A percentile compares a stretch with the other conserved stretches of the same genome.
These are phyloP conservation scores for Gleditsia sinensis DNA, from an alignment of 306 rosid species.

Conservation along the genomic window DNA sequence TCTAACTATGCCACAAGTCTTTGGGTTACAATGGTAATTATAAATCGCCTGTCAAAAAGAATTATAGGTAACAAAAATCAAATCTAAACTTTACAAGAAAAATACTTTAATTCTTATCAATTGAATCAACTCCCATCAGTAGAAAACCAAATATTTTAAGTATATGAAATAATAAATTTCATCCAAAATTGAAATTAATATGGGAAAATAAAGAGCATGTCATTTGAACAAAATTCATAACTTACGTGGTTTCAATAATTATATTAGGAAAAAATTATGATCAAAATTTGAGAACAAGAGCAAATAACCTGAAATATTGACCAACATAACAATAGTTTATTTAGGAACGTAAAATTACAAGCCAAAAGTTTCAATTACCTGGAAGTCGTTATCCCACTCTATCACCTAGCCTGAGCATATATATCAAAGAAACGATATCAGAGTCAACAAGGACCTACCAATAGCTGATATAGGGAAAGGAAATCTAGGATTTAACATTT, in stretches of 20 bases:
- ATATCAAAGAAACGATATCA: background rate
- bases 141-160: no score
- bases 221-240: background rate
- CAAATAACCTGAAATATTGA: background rate
- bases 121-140: no score
- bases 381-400: background rate
- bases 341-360: background rate
- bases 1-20: no score
- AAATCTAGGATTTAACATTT: background rate
- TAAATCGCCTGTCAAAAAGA: no score
- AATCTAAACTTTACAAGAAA: no score
- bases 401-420: background rate
- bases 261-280: background rate
- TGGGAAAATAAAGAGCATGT: background rate
- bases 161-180: background rate
- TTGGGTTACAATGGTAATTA: no score
- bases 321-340: background rate
- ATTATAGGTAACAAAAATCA: no score
- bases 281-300: background rate
- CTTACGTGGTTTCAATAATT: background rate
- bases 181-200: background rate
- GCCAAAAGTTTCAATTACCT: background rate
- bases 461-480: background rate
- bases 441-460: background rate
- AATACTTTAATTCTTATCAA: no score